Base-by-base conservation (phyloP, 495 filamentous ascomycete species). In the Podospora sp. region DNA sequence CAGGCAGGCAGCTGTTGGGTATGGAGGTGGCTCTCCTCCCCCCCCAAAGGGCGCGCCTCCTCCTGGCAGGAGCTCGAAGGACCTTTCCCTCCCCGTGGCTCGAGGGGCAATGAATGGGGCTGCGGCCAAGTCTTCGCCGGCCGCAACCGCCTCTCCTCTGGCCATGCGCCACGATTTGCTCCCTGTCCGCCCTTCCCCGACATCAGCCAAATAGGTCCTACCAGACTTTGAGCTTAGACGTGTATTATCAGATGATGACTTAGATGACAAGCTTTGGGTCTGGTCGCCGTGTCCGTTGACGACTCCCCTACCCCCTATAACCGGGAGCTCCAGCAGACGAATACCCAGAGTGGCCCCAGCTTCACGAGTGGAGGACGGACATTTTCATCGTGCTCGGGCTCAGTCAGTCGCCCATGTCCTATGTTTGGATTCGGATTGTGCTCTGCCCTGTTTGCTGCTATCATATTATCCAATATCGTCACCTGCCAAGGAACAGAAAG, bases 151-250 rank as follows among this genome's bases (percentile, higher is more conserved):
- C 35, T 46, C 60, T 36, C 5, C 16, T 53, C 62, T 56, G 24
- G 7, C 24, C 24, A 50, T 66, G 55, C 57, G 55, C 64, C 55
- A 36, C 64, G 55, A 59, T 59, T 49, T 22, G 40, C 40, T 14
- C 40, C 40, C 35, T 65, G 25, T 49, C n/a, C n/a, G 58, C 58
- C 65, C 60, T 63, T 68, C 60, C n/a, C 36, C 60, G 66, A 68
- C 66, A 68, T 68, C 66, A 68, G 51, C 61, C 66, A 68, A 65
- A 65, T 58, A 58, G 52, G 56, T 35, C 63, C 58, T 46, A 52
- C 49, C 57, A 60, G 49, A 62, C 25, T 55, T 26, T 6, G 18
- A 20, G 57, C 25, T 60, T 46, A 46, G 40, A 46, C 40, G 16
- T 46, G 40, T 46, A 46, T 46, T 46, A 46, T 46, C 40, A 46